A percentile compares a stretch with the other conserved stretches of the same genome.
phyloP scores from a whole-genome alignment of 257 asterid species.

The Coffea canephora region DNA sequence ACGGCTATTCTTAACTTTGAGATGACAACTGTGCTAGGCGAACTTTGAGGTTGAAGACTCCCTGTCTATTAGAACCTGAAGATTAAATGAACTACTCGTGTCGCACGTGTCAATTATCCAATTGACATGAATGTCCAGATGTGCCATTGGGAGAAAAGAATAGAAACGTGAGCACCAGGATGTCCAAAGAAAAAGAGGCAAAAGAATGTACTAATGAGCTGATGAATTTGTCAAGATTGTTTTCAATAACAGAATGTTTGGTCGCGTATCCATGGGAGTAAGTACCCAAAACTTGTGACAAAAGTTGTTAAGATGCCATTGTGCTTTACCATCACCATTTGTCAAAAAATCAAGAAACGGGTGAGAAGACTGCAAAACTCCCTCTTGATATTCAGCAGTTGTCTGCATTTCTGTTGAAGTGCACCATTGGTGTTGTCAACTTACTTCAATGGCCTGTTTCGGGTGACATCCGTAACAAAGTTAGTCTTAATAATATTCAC shows the following conservation, averaged over 20 bases:
- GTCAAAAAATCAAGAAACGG: conserved; percentile 1
- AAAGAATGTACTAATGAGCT: conserved; percentile 9
- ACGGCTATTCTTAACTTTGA: neutral
- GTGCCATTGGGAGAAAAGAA: neutral
- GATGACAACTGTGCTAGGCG: neutral
- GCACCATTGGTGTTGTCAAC: neutral
- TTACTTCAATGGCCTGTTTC: neutral
- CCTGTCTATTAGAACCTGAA: neutral
- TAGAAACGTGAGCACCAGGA: neutral
- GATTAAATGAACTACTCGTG: neutral
- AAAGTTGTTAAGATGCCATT: neutral
- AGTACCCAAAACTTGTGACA: conserved; percentile 13
- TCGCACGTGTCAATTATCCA: neutral
- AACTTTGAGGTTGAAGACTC: neutral
- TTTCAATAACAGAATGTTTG: neutral
- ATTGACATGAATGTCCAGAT: neutral
- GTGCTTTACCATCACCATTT: neutral
- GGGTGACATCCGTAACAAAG: conserved; percentile 1
- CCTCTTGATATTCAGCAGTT: conserved; percentile 1
- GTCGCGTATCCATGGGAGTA: neutral
- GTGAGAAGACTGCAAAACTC: neutral
- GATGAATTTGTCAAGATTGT: neutral
- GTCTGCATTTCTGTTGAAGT: neutral
- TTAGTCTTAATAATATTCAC: conserved; percentile 13
- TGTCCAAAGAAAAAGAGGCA: neutral